Conservation (phyloP, 345 rosid species). For the Citrus sp. region DNA sequence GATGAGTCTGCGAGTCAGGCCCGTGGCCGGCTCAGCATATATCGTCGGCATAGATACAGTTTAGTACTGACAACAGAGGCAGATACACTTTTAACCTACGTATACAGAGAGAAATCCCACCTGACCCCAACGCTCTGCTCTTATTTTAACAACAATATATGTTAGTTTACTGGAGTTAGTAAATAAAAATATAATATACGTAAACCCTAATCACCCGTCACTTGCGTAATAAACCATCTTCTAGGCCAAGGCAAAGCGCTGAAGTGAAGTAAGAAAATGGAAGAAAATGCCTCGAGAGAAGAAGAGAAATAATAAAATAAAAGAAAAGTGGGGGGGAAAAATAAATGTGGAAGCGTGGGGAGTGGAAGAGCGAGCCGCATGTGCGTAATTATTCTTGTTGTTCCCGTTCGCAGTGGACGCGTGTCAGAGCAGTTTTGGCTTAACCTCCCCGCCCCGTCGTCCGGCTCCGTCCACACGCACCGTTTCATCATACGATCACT, state of each 20-base stretch:
- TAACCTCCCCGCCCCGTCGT: not conserved
- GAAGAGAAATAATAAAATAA: not conserved
- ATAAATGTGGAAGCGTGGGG: slow-evolving; percentile 11
- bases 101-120: not conserved
- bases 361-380: slow-evolving; percentile 21
- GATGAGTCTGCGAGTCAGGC: not conserved
- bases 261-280: not conserved
- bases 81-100: not conserved
- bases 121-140: too few species aligned
- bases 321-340: not conserved
- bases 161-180: not conserved
- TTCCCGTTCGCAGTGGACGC: not conserved
- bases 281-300: not conserved
- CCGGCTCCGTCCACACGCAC: too few species aligned
- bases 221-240: not conserved
- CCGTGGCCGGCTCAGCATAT: not conserved
- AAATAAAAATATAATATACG: too few species aligned
- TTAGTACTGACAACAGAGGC: not conserved
- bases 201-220: not conserved
- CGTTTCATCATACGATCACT: too few species aligned
- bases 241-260: not conserved
- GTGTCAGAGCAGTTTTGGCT: not conserved
- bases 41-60: not conserved
- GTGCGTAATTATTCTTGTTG: slow-evolving; percentile 10
- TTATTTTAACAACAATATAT: too few species aligned